Conservation (phyloP, 2,329 filamentous ascomycete species). For the Fusarium pseudoanthophilum region DNA sequence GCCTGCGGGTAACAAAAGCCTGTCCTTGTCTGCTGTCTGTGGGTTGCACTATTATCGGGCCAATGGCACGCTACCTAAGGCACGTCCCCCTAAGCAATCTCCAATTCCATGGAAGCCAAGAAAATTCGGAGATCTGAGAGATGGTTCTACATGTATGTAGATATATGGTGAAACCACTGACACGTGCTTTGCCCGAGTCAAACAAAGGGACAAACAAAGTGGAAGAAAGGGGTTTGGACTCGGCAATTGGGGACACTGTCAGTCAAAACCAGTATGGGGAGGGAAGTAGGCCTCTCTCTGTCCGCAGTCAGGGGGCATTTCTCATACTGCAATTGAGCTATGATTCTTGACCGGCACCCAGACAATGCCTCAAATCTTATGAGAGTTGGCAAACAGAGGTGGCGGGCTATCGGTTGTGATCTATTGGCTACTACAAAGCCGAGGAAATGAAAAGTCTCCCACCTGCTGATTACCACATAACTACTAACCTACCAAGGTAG, state of each 20-base stretch:
- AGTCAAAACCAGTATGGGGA: neutral
- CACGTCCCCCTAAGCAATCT: slow-evolving; percentile 11
- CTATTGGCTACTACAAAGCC: neutral
- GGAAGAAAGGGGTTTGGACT: neutral
- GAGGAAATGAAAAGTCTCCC: neutral
- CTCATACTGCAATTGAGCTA: neutral
- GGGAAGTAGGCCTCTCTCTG: neutral
- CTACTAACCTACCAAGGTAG: too few species aligned
- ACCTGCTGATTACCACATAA: neutral
- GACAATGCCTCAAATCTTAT: slow-evolving; percentile 10
- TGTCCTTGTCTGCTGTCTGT: slow-evolving; percentile 18
- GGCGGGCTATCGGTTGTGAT: slow-evolving; percentile 12
- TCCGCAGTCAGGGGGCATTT: neutral
- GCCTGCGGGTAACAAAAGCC: neutral
- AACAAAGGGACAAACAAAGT: slow-evolving; percentile 7
- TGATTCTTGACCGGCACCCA: slow-evolving; percentile 4
- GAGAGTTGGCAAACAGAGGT: slow-evolving; percentile 3
- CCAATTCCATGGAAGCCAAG: slow-evolving; percentile 25
- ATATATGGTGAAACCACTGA: slow-evolving; percentile 19
- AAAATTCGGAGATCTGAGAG: slow-evolving; percentile 18
- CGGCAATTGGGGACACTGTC: neutral
- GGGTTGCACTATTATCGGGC: slow-evolving; percentile 22
- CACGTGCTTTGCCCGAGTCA: slow-evolving; percentile 14
- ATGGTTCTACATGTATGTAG: neutral
- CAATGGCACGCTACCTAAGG: slow-evolving; percentile 9